Evolutionary conservation across 1,284 basidiomycete species (phyloP).

Genomic region (Tylopilus orsonianus): DNA sequence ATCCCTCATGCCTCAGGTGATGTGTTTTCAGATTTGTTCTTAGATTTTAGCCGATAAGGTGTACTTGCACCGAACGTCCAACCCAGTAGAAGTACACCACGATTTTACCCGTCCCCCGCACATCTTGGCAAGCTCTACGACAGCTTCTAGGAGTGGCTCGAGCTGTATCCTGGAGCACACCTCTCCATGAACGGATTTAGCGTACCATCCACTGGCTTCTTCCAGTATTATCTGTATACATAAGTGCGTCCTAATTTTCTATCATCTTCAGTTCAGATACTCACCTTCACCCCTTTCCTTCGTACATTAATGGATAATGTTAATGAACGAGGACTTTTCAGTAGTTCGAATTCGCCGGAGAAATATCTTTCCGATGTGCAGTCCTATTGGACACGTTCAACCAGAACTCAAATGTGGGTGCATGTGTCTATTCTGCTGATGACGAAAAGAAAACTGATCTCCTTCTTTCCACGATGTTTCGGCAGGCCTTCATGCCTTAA

Average conservation of each 20-base stretch:
- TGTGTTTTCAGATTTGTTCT: no score
- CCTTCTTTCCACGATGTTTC: background rate
- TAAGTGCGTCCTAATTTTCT: no score
- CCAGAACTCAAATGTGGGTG: slow-evolving; percentile 3
- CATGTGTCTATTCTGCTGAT: background rate
- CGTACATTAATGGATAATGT: slow-evolving; percentile 4
- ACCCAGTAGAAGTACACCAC: no score
- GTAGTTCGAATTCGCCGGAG: background rate
- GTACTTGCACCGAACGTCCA: background rate
- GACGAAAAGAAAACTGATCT: slow-evolving; percentile 5
- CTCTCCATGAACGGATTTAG: no score
- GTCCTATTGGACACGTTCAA: background rate
- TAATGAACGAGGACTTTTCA: background rate
- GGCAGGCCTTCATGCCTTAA: slow-evolving; percentile 1
- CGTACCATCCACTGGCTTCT: background rate
- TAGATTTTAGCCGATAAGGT: no score
- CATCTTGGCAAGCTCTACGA: slow-evolving; percentile 8
- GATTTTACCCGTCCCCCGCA: background rate
- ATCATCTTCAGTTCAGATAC: background rate
- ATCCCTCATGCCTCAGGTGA: no score
- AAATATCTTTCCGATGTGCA: background rate
- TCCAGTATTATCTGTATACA: slow-evolving; percentile 11
- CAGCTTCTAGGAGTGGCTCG: background rate
- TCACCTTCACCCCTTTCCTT: background rate
- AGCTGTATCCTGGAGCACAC: no score